Base-by-base conservation (phyloP, 176 grass and related monocot genomes). In the Leersia perrieri region DNA sequence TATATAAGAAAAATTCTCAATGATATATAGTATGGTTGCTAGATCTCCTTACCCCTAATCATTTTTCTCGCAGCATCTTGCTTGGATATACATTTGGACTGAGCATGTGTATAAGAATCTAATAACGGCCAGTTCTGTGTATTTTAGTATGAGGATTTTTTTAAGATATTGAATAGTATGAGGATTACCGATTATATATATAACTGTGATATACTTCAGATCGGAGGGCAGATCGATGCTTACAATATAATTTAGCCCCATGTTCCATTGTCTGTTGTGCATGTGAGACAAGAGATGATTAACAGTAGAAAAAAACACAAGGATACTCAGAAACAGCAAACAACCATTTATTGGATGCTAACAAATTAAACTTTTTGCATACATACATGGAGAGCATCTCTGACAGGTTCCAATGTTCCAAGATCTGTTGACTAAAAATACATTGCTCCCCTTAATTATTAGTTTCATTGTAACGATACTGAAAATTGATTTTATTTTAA, bases 201-300 rank as follows among this genome's bases (percentile, higher is more conserved):
- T n/a, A n/a, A n/a, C n/a, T 12, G 36, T 68, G 31, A 33, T 78
- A 64, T 64, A 38, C 33, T 5, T 9, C 63, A 71, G 28, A 81
- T 76, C 77, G n/a, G 58, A 82, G 67, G 27, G 47, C 44, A 82
- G 61, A 55, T 66, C 8, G 60, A 72, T 78, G 44, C 7, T 10
- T 55, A 58, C 44, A 57, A 81, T 57, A 85, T 22, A 89, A 58
- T 51, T 0, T 76, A 65, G 76, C 25, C 18, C 73, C 66, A 82
- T 85, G 73, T 82, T 89, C 78, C 11, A 5, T 72, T 72, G 78
- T 89, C 77, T 25, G 88, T 36, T 82, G 35, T 72, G 83, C 78
- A 77, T 81, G 78, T 89, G 64, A 81, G 26, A 18, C 25, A 26
- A 45, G n/a, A 35, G 58, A 80, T 85, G 76, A 64, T 89, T 70